These are phyloP conservation scores for Ascocoryne sarcoides DNA, from an alignment of 2,329 filamentous ascomycete species.

Conservation along the genomic window DNA sequence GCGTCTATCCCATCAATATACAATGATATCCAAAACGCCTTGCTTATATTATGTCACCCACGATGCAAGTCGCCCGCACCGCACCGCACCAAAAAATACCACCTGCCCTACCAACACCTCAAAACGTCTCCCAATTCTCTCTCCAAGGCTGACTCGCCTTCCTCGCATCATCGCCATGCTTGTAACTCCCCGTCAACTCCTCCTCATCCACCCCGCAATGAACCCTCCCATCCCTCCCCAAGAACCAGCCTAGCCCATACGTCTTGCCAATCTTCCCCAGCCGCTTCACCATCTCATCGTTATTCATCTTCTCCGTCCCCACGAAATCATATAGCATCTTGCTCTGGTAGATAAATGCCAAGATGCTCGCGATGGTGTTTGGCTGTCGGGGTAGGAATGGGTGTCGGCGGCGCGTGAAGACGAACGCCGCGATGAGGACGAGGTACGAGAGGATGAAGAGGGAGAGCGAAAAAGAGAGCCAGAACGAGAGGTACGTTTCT, in stretches of 20 bases:
- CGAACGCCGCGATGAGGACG: slow-evolving; percentile 46
- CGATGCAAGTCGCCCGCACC: too few relatives aligned
- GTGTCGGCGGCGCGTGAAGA: slow-evolving; percentile 53
- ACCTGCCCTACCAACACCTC: too few relatives aligned
- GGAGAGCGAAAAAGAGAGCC: slow-evolving; percentile 53
- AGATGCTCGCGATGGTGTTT: slow-evolving; percentile 66
- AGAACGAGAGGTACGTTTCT: slow-evolving; percentile 57
- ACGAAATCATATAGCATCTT: slow-evolving; percentile 74
- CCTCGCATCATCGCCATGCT: slow-evolving; percentile 37
- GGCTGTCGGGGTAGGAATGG: slow-evolving; percentile 71
- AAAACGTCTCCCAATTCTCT: slow-evolving; percentile 24
- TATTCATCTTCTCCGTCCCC: slow-evolving; percentile 49
- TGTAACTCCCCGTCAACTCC: slow-evolving; percentile 56
- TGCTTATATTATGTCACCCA: too few relatives aligned
- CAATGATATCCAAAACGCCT: too few relatives aligned
- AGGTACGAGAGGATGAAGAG: slow-evolving; percentile 52
- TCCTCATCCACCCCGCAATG: slow-evolving; percentile 76
- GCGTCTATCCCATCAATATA: too few relatives aligned
- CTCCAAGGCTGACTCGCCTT: slow-evolving; percentile 26
- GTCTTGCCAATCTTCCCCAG: slow-evolving; percentile 53
- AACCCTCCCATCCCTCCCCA: slow-evolving; percentile 60
- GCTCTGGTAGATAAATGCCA: slow-evolving; percentile 72
- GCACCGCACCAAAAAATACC: too few relatives aligned
- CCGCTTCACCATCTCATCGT: slow-evolving; percentile 50
- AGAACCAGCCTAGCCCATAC: slow-evolving; percentile 72